Evolutionary conservation across 2,329 filamentous ascomycete species (phyloP).

Genomic region (Diaporthe caulivora): DNA sequence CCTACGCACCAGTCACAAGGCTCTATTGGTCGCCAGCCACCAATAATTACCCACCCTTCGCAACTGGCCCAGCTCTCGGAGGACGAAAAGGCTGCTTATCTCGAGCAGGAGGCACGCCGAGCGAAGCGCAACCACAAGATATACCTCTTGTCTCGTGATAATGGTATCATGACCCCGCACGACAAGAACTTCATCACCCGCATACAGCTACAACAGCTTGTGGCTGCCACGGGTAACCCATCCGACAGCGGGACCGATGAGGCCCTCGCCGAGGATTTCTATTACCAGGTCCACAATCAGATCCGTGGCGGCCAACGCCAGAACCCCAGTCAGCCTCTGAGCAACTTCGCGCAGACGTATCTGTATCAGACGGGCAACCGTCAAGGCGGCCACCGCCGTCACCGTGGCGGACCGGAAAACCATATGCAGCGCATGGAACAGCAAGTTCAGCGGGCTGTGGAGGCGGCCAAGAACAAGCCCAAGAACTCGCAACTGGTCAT

Average conservation of each 20-base stretch:
- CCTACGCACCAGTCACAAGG: conserved; percentile 58
- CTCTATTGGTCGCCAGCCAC: conserved; percentile 69
- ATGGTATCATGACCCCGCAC: conserved; percentile 97
- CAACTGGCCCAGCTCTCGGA: conserved; percentile 84
- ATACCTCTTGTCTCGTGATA: conserved; percentile 90
- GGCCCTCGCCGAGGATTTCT: conserved; percentile 92
- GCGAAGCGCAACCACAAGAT: conserved; percentile 99
- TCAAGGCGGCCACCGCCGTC: conserved; percentile 78
- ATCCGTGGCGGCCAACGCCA: conserved; percentile 91
- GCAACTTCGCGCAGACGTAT: conserved; percentile 98
- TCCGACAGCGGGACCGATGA: conserved; percentile 85
- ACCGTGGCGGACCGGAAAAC: conserved; percentile 89
- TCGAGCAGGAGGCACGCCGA: conserved; percentile 92
- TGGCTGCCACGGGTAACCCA: conserved; percentile 90
- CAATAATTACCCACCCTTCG: conserved; percentile 71
- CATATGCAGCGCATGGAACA: conserved; percentile 99
- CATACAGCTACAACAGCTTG: conserved; percentile 96
- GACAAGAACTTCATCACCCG: conserved; percentile 99
- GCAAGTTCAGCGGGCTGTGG: conserved; percentile 96
- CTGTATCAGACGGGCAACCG: conserved; percentile 93
- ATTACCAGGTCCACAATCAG: conserved; percentile 97
- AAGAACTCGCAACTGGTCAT: conserved; percentile 98
- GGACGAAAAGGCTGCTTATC: conserved; percentile 84
- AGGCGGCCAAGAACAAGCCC: conserved; percentile 95
- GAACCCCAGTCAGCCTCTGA: conserved; percentile 91